Evolutionary conservation across 2,329 filamentous ascomycete species (phyloP).

Genomic region (Dothideomycetidae sp.): DNA sequence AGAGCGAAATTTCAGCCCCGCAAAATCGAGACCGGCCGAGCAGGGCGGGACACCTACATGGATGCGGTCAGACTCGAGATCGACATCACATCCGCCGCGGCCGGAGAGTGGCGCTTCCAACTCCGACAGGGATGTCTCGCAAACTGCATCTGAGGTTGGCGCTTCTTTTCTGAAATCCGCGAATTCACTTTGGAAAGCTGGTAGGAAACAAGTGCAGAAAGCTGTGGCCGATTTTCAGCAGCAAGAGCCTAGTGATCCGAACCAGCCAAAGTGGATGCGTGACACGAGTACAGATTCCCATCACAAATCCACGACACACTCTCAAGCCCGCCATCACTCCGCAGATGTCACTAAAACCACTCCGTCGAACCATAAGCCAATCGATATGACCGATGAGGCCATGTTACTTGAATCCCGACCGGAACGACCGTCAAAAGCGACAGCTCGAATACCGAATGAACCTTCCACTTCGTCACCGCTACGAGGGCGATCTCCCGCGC

Average conservation of each 20-base stretch:
- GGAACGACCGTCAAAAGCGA: slow-evolving; percentile 19
- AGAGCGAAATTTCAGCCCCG: slow-evolving; percentile 13
- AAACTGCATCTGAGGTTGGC: slow-evolving; percentile 69
- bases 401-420: slow-evolving; percentile 64
- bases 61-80: slow-evolving; percentile 45
- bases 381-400: slow-evolving; percentile 41
- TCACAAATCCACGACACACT: slow-evolving; percentile 18
- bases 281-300: slow-evolving; percentile 37
- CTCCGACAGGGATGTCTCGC: slow-evolving; percentile 59
- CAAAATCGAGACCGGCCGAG: slow-evolving; percentile 5
- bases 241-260: slow-evolving; percentile 53
- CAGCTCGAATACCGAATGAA: slow-evolving; percentile 12
- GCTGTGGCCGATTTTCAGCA: slow-evolving; percentile 73
- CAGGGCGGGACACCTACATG: slow-evolving; percentile 37
- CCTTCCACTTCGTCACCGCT: slow-evolving; percentile 8
- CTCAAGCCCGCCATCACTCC: slow-evolving; percentile 15
- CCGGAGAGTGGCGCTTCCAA: slow-evolving; percentile 42
- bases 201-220: slow-evolving; percentile 84
- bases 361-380: slow-evolving; percentile 5
- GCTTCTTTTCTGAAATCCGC: slow-evolving; percentile 82
- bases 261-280: slow-evolving; percentile 91
- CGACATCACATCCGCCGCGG: slow-evolving; percentile 33
- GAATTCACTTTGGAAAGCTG: slow-evolving; percentile 86
- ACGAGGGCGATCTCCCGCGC: slow-evolving; percentile 18
- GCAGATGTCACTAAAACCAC: slow-evolving; percentile 1